Conservation (phyloP, 108 stramenopile genomes). For the Skeletonema menzelii region DNA sequence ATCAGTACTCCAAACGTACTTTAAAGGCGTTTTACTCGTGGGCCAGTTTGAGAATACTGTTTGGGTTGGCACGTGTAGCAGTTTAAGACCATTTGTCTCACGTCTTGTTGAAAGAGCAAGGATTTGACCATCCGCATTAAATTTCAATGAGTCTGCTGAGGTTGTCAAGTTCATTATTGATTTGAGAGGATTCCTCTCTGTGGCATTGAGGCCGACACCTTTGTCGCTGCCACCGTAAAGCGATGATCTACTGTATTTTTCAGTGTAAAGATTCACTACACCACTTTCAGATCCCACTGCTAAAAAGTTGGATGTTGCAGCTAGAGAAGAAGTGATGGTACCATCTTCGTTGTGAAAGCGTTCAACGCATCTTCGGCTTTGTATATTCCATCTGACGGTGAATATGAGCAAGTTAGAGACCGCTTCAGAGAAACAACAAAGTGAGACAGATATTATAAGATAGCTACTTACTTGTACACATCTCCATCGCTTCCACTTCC, state of each 20-base stretch:
- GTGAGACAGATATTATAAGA: background rate
- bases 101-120: conserved; percentile 88
- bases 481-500: conserved; percentile 94
- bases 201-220: conserved; percentile 2
- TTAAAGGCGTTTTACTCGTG: conserved; percentile 93
- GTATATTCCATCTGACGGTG: conserved; percentile 77
- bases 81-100: conserved; percentile 83
- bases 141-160: conserved; percentile 71
- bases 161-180: conserved; percentile 96
- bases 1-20: conserved; percentile 89
- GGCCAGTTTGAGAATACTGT: conserved; percentile 99
- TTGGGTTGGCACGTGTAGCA: conserved; percentile 87
- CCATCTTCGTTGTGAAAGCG: conserved; percentile 93
- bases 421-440: background rate
- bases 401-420: conserved; percentile 1
- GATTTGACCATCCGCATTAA: conserved; percentile 92
- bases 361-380: conserved; percentile 74
- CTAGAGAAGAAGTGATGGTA: conserved; percentile 81
- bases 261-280: conserved; percentile 91
- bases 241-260: conserved; percentile 8
- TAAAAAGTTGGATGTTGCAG: conserved; percentile 53
- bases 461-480: conserved; percentile 73
- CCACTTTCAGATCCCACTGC: conserved; percentile 96
- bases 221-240: background rate
- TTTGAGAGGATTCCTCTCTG: conserved; percentile 67